Percentiles rank a stretch among this genome's conserved stretches.
Conservation (phyloP, 257 asterid species). For the Anisodus acutangulus region DNA sequence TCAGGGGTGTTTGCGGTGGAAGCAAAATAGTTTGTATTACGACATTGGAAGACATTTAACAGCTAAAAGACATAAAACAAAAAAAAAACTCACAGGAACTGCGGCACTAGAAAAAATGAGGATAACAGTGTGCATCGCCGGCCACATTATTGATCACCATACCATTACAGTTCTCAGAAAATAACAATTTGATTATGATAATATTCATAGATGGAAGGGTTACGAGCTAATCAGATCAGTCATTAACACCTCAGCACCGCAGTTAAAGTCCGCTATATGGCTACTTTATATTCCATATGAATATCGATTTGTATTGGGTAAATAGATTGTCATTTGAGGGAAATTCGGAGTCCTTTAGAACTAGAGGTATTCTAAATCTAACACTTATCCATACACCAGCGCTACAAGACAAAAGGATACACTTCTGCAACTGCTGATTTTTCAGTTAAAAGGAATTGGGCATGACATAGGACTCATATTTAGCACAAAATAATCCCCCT, state of each 20-base stretch:
- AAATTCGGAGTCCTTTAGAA: background rate
- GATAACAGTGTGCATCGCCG: background rate
- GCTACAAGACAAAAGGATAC: background rate
- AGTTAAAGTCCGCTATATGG: background rate
- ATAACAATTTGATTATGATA: background rate
- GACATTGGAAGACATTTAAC: background rate
- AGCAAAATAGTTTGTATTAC: background rate
- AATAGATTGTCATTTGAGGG: background rate
- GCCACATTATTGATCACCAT: background rate
- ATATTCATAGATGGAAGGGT: background rate
- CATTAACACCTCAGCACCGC: background rate
- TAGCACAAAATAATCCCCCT: background rate
- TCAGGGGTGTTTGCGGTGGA: background rate
- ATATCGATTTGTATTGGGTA: background rate
- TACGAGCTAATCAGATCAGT: background rate
- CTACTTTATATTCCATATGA: background rate
- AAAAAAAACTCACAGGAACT: background rate
- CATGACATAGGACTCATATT: background rate
- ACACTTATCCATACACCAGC: background rate
- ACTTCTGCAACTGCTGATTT: conserved; percentile 1
- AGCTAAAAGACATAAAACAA: background rate
- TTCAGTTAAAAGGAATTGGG: background rate
- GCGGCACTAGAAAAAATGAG: background rate
- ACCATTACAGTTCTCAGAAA: background rate
- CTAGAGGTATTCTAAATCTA: background rate